Base-by-base conservation (phyloP, 2,329 filamentous ascomycete genomes). In the Xylariaceae sp. region DNA sequence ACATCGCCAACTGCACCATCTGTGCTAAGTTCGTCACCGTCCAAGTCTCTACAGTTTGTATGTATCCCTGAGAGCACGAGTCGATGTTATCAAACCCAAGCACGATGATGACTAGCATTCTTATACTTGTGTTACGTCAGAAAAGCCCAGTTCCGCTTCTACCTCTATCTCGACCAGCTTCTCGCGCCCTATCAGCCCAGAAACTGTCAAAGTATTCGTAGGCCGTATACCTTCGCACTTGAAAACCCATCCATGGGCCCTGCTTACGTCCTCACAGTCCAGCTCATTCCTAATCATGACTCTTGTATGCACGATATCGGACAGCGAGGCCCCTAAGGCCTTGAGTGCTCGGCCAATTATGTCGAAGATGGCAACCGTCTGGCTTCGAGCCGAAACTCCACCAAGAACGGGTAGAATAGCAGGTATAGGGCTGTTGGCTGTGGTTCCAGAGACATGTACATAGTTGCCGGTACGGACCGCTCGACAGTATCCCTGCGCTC, bases 391-490 rank as follows among this genome's bases (percentile, higher is more conserved):
- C 15, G 44, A 59, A 7, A 2, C 28, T 13, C 53, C 49, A 2
- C 58, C 58, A 3, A 60, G 38, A 3, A 51, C 49, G 9, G 43
- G 36, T 8, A 52, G 19, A 3, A 17, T 22, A 2, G 39, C 4
- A 13, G 34, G 22, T 4, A 51, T 32, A 4, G 55, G 52, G 16
- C 48, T 47, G 32, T 57, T 60, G n/a, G 60, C 57, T 6, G 60
- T 62, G 9, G 60, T 62, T n/a, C 59, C 59, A 1, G 59, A 61
- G 15, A 63, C 41, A 3, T 47, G 54, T 15, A 62, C 55, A 9
- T 28, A 33, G 36, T 54, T 45, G 11, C 49, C 52, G 2, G 45
- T 49, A 7, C 60, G 53, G 3, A 62, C 54, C 4, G 60, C 59
- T 19, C 59, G 53, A 19, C 45, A 61, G 43, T 60, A 62, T 11